Evolutionary conservation across 208 protist species (phyloP), one percentile per base, ranked within the genome.

Genomic region (Vickermania ingenoplastis): DNA sequence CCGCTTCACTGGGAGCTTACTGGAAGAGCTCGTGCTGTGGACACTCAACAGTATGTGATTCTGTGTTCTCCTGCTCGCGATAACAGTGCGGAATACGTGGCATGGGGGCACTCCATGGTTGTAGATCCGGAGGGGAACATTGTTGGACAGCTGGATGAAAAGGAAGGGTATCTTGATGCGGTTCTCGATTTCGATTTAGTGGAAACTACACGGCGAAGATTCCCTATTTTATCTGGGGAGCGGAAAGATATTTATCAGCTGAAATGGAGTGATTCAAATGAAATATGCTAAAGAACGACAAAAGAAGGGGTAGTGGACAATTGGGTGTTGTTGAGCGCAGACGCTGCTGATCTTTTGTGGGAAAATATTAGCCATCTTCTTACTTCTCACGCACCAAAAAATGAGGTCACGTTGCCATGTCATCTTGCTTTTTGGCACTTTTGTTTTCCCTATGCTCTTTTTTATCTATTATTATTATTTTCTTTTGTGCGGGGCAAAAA

Each of bases 1-100:
- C 97, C 98, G 2, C 59, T 82, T 0, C 98, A 99, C 69, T 99
- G 98, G 98, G 90, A 99, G 77, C 77, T 99, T 1, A 74, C 93
- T 4, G 81, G 82, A 7, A 69, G 96, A 30, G 70, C 89, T 1
- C 86, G 96, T 26, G 91, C 94, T 23, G 68, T 98, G 11, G 96
- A 98, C 68, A 96, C 91, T 59, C 97, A 99, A 73, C 67, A 96
- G 7, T 99, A 84, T 63, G 96, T 98, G 4, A 66, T 95, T 4
- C 65, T 95, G 14, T 94, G 91, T 36, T 98, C 97, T 5, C 97
- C 96, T 21, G 97, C 97, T 1, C 76, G 97, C 31, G 92, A 98
- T 57, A 71, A 60, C 11, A 61, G 63, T 0, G 75, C 90, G 2
- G 77, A 81, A 7, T 98, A 98, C 69, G 76, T 95, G 31, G 96